phyloP scores from a whole-genome alignment of 2,329 filamentous ascomycete genomes.

The Talaromyces albobiverticillius region DNA sequence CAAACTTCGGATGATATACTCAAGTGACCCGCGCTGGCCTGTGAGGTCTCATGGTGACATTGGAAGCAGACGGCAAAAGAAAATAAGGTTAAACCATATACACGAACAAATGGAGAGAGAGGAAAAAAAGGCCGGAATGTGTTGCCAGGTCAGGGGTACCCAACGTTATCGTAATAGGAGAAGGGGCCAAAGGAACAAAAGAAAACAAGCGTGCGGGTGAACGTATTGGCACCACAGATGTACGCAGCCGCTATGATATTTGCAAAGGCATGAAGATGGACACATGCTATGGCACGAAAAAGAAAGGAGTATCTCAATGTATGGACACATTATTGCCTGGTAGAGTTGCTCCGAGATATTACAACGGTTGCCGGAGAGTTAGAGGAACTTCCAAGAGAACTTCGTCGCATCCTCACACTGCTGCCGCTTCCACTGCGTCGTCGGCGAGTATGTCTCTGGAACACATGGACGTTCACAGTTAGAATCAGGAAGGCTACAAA shows the following conservation, averaged over 20 bases:
- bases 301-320: conserved; percentile 12
- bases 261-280: conserved; percentile 26
- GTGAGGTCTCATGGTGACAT: conserved; percentile 4
- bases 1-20: conserved; percentile 10
- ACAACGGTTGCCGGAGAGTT: conserved; percentile 32
- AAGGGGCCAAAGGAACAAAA: conserved; percentile 25
- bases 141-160: conserved; percentile 2
- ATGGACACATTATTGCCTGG: conserved; percentile 29
- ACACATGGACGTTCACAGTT: conserved; percentile 43
- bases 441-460: conserved; percentile 45
- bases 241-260: conserved; percentile 37
- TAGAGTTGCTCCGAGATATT: conserved; percentile 43
- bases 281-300: conserved; percentile 12
- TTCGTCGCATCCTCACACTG: conserved; percentile 39
- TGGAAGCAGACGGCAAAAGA: conserved; percentile 11
- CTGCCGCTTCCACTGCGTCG: conserved; percentile 41
- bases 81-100: conserved; percentile 33
- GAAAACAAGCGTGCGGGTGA: conserved; percentile 19
- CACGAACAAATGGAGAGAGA: conserved; percentile 33
- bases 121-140: conserved; percentile 16
- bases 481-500: conserved; percentile 37
- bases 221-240: conserved; percentile 26
- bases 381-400: conserved; percentile 35
- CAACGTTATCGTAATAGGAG: conserved; percentile 18
- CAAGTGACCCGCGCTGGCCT: conserved; percentile 4